Base-by-base conservation (phyloP, 176 grass and related monocot species). In the Bothriochloa decipiens region DNA sequence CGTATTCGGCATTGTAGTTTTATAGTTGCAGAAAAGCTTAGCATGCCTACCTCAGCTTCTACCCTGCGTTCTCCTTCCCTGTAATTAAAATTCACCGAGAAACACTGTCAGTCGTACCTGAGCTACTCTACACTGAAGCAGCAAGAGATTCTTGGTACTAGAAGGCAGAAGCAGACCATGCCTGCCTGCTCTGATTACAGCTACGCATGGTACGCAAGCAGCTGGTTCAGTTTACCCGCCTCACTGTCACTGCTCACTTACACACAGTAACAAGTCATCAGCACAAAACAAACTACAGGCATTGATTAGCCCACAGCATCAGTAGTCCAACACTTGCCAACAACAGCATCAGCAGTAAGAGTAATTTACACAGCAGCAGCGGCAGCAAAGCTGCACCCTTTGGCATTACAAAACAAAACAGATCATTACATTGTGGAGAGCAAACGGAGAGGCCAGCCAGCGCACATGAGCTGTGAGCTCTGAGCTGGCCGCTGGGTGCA, bases 331-430 rank as follows among this genome's bases (percentile, higher is more conserved):
- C 45, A 33, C 2, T n/a, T n/a, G 14, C 41, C 7, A 4, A 77
- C 66, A 20, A 8, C 0, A 73, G 27, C 14, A 53, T 29, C 17
- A 22, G 18, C 12, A 70, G 29, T 23, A 70, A 5, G 11, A 47
- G 15, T 47, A 76, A 15, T 6, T 28, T 73, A 35, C 6, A 75
- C 72, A 33, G 27, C 46, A 35, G 58, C 60, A 27, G 55, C 29
- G 29, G 29, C 60, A 63, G 55, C 55, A 58, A 58, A 10, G 60
- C 61, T 64, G 61, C 23, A 64, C 23, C 60, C 61, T 74, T 74
- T 29, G 23, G 13, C 25, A 74, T 74, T 74, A 50, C 25, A 50
- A 74, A 74, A 50, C 72, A 75, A 75, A 33, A 52, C 43, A 32
- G 14, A 16, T 47, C 4, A 15, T 20, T 33, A 46, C 11, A 11